These are phyloP conservation scores for Sphagnurus paluster DNA, from an alignment of 1,284 basidiomycete genomes.

Conservation along the genomic window DNA sequence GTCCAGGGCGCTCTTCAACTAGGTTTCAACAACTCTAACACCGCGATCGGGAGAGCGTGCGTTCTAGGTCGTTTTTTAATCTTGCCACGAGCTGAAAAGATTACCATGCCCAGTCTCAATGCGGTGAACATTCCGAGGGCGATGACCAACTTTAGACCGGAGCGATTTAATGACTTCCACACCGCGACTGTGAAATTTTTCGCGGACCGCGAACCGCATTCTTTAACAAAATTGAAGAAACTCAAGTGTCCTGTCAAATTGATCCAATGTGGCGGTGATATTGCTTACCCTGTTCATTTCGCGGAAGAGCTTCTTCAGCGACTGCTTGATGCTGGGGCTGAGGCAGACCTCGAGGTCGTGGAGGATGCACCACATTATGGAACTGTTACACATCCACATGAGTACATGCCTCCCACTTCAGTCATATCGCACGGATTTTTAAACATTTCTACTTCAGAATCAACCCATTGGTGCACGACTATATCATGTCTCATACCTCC, in stretches of 20 bases:
- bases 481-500: conserved; percentile 26
- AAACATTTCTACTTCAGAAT: conserved; percentile 24
- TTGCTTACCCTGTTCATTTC: conserved; percentile 32
- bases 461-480: conserved; percentile 29
- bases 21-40: conserved; percentile 27
- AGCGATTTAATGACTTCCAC: conserved; percentile 31
- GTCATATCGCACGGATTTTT: conserved; percentile 1
- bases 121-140: conserved; percentile 25
- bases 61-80: conserved; percentile 1
- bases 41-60: conserved; percentile 27
- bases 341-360: conserved; percentile 27
- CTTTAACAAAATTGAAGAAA: conserved; percentile 22
- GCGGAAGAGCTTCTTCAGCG: conserved; percentile 26
- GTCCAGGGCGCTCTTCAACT: conserved; percentile 32
- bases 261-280: conserved; percentile 33
- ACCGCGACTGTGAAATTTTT: conserved; percentile 36
- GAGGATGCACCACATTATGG: conserved; percentile 36
- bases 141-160: conserved; percentile 24
- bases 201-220: conserved; percentile 27
- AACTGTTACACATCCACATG: conserved; percentile 29
- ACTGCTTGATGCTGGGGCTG: conserved; percentile 28
- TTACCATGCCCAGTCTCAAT: conserved; percentile 4
- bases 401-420: conserved; percentile 21
- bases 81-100: not conserved
- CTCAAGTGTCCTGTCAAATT: conserved; percentile 32